phyloP scores from a whole-genome alignment of 73 alveolate genomes.

The Tetrahymena thermophila region DNA sequence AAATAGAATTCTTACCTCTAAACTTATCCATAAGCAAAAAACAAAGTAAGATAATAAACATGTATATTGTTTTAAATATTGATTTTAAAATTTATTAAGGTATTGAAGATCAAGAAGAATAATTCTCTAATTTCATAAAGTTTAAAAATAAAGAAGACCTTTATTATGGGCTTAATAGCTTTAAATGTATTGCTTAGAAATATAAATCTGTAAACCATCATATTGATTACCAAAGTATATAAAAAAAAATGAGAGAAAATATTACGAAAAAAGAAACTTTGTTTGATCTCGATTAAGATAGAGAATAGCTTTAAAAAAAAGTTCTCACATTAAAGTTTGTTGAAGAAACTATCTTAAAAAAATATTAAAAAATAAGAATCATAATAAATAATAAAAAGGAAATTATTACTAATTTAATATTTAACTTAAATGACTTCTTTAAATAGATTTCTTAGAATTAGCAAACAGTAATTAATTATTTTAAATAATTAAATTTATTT shows the following conservation, averaged over 20 bases:
- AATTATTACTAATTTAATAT: neutral
- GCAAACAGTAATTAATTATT: neutral
- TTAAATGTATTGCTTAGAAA: neutral
- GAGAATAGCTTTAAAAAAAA: neutral
- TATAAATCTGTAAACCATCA: neutral
- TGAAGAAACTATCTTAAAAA: neutral
- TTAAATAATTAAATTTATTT: too few species aligned
- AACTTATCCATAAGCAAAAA: too few species aligned
- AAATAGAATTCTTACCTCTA: too few species aligned
- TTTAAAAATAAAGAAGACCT: neutral
- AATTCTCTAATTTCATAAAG: neutral
- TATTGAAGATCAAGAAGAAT: neutral
- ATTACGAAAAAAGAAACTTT: neutral
- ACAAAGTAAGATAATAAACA: too few species aligned
- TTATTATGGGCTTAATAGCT: neutral
- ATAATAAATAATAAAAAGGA: neutral
- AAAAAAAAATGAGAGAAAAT: neutral
- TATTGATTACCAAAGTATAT: neutral
- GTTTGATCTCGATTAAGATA: neutral
- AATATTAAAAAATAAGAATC: neutral
- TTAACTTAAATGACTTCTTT: neutral
- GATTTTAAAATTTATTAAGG: neutral
- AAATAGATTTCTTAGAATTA: neutral
- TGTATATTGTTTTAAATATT: too few species aligned
- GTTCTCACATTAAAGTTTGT: neutral